These are phyloP conservation scores for Collybiopsis luxurians DNA, from an alignment of 768 basidiomycete species.

Conservation along the genomic window DNA sequence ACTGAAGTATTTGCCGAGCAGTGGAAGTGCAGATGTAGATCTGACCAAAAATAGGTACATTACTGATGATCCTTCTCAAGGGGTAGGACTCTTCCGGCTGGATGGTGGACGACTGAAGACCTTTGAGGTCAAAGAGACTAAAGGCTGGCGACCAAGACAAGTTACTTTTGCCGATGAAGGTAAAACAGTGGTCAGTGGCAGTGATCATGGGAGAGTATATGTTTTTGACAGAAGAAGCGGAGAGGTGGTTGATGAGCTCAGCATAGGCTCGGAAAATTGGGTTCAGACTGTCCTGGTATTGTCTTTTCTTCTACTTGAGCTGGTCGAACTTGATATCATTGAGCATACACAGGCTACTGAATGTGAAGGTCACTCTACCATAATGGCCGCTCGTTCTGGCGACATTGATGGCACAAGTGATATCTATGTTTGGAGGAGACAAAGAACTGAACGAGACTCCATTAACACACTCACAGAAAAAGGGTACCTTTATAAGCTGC, in stretches of 20 bases:
- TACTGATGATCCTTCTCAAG: neutral
- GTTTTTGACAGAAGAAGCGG: neutral
- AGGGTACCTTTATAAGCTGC: too few relatives aligned
- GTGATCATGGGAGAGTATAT: neutral
- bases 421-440: too few relatives aligned
- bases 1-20: neutral
- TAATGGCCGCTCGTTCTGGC: too few relatives aligned
- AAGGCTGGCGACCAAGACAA: neutral
- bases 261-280: too few relatives aligned
- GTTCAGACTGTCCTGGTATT: too few relatives aligned
- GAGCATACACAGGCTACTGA: too few relatives aligned
- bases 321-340: too few relatives aligned
- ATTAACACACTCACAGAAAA: too few relatives aligned
- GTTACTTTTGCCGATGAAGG: neutral
- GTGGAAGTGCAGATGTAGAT: neutral
- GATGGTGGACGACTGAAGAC: neutral
- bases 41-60: neutral
- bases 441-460: too few relatives aligned
- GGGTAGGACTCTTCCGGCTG: neutral
- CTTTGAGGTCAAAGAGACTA: neutral
- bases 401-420: too few relatives aligned
- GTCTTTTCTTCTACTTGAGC: too few relatives aligned
- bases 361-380: too few relatives aligned
- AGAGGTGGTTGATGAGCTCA: neutral
- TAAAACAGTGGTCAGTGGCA: neutral